Conservation (phyloP, 1,139 yeast species). For the Scheffersomyces illinoinensis region DNA sequence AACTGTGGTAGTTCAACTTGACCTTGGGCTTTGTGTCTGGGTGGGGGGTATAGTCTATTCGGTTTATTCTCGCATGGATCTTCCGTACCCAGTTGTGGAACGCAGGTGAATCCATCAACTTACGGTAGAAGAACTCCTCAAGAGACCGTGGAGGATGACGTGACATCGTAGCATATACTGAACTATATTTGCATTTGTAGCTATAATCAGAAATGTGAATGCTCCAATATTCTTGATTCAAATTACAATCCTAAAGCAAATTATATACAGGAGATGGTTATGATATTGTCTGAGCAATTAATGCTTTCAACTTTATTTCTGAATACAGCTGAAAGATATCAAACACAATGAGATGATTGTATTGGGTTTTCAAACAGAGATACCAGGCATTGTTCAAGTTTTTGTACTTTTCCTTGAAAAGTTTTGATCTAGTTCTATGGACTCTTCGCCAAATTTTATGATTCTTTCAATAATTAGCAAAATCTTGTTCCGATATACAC, state of each 20-base stretch:
- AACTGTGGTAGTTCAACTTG: conserved; percentile 17
- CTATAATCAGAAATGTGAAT: too few relatives aligned
- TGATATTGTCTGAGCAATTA: background rate
- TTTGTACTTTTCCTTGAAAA: background rate
- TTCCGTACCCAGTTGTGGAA: conserved; percentile 71
- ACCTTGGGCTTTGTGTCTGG: conserved; percentile 8
- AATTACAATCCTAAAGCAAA: background rate
- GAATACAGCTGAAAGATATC: background rate
- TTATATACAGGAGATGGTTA: background rate
- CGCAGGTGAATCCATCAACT: conserved; percentile 50
- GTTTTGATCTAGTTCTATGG: background rate
- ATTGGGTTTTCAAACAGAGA: background rate
- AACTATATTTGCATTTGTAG: background rate
- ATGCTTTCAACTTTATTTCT: background rate
- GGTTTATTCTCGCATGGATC: conserved; percentile 66
- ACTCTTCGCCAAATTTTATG: too few relatives aligned
- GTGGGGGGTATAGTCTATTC: conserved; percentile 44
- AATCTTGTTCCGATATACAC: too few relatives aligned
- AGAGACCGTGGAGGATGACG: conserved; percentile 39
- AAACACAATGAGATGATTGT: background rate
- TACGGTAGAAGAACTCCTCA: conserved; percentile 50
- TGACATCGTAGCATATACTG: background rate
- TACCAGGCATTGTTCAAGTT: background rate
- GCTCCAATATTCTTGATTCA: background rate
- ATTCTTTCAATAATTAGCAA: too few relatives aligned